These are phyloP conservation scores for Euphorbia schlechtendalii DNA, from an alignment of 441 rosid species.

Conservation along the genomic window DNA sequence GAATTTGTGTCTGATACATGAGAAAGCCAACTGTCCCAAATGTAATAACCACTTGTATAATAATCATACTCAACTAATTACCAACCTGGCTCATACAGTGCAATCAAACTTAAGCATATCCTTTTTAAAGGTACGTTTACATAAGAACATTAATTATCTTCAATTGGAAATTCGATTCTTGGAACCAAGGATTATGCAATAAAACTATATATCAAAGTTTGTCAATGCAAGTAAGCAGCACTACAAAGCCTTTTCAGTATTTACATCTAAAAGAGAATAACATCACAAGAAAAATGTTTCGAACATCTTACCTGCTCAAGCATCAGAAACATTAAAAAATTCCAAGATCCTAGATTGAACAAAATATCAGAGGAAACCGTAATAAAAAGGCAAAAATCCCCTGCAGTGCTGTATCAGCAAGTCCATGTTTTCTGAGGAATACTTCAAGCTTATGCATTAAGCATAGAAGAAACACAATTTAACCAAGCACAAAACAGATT, in stretches of 20 bases:
- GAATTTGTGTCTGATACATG: background rate
- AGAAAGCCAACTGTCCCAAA: constrained; percentile 2
- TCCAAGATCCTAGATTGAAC: constrained; percentile 97
- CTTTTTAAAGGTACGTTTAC: background rate
- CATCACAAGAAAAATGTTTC: too few species aligned
- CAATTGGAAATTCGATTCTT: background rate
- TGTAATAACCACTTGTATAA: background rate
- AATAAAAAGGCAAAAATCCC: constrained; percentile 80
- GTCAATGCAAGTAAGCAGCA: too few species aligned
- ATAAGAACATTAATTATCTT: background rate
- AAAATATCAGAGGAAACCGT: constrained; percentile 88
- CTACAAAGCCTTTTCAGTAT: too few species aligned
- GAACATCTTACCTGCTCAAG: constrained; percentile 74
- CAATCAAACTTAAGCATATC: background rate
- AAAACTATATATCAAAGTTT: too few species aligned
- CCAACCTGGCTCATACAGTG: background rate
- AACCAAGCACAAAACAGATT: background rate
- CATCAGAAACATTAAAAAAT: constrained; percentile 90
- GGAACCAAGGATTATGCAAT: too few species aligned
- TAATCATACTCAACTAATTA: background rate
- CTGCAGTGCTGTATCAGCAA: too few species aligned
- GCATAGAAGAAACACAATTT: background rate
- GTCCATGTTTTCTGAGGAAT: background rate
- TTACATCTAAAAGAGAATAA: too few species aligned
- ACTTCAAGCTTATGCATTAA: background rate